These are phyloP conservation scores for Candida sojae DNA, from an alignment of 1,139 yeast species.

Conservation along the genomic window DNA sequence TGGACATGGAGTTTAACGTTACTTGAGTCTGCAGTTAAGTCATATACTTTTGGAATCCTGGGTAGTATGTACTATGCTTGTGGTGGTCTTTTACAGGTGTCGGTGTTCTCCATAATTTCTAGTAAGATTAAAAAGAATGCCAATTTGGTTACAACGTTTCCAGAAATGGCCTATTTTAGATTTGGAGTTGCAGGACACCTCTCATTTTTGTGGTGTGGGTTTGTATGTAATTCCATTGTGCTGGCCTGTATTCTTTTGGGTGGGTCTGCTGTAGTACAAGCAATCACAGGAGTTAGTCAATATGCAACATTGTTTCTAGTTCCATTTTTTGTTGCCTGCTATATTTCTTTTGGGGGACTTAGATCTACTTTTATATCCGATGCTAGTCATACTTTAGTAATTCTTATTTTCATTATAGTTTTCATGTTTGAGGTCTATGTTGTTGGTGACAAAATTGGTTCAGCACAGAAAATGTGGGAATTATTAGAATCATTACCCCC, in stretches of 20 bases:
- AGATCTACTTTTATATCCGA: constrained; percentile 50
- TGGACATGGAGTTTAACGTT: constrained; percentile 43
- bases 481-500: constrained; percentile 40
- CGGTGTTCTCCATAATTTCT: constrained; percentile 38
- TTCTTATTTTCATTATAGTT: constrained; percentile 38
- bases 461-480: constrained; percentile 48
- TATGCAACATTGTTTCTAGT: constrained; percentile 37
- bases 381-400: constrained; percentile 45
- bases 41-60: constrained; percentile 19
- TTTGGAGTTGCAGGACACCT: constrained; percentile 40
- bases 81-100: constrained; percentile 37
- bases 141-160: constrained; percentile 39
- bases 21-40: constrained; percentile 15
- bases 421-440: constrained; percentile 45
- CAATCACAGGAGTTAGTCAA: constrained; percentile 36
- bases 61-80: constrained; percentile 34
- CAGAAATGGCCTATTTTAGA: constrained; percentile 38
- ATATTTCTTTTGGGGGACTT: constrained; percentile 46
- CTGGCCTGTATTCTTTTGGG: constrained; percentile 40
- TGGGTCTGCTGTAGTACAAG: constrained; percentile 37
- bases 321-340: constrained; percentile 38
- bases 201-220: constrained; percentile 36
- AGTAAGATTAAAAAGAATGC: constrained; percentile 40
- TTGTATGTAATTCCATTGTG: constrained; percentile 38
- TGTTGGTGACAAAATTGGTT: constrained; percentile 43